Evolutionary conservation across 2,329 filamentous ascomycete genomes (phyloP).

Genomic region (Penicillium italicum): DNA sequence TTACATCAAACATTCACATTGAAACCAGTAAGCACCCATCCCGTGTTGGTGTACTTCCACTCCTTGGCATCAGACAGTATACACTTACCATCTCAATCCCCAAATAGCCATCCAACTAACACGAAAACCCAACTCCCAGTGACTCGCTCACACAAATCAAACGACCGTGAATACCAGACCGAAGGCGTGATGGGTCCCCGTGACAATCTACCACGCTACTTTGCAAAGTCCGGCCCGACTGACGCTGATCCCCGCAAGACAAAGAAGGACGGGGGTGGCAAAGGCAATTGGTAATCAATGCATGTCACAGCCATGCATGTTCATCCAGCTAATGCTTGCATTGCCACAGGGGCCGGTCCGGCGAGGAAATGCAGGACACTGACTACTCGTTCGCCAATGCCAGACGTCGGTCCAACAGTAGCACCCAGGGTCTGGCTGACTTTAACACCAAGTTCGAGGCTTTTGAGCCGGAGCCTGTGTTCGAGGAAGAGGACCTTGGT

Average conservation of each 20-base stretch:
- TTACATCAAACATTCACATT: background rate
- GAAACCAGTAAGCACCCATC: background rate
- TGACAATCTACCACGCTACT: constrained; percentile 83
- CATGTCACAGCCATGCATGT: background rate
- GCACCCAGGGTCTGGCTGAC: constrained; percentile 67
- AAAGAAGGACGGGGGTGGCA: constrained; percentile 94
- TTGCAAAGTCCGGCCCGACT: constrained; percentile 78
- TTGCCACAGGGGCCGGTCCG: constrained; percentile 68
- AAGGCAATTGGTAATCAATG: constrained; percentile 79
- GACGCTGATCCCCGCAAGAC: constrained; percentile 85
- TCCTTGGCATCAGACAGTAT: background rate
- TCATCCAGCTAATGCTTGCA: constrained; percentile 2
- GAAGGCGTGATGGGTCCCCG: constrained; percentile 67
- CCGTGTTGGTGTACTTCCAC: background rate
- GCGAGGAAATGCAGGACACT: constrained; percentile 80
- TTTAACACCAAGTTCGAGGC: constrained; percentile 98
- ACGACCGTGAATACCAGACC: constrained; percentile 84
- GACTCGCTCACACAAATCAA: constrained; percentile 96
- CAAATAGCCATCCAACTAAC: background rate
- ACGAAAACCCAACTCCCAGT: constrained; percentile 52
- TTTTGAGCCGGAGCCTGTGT: constrained; percentile 83
- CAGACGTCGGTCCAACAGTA: constrained; percentile 90
- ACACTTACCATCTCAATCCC: background rate
- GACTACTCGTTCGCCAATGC: constrained; percentile 79
- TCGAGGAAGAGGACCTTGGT: constrained; percentile 81